Evolutionary conservation across 768 basidiomycete genomes (phyloP).

Genomic region (Lactarius hengduanensis): DNA sequence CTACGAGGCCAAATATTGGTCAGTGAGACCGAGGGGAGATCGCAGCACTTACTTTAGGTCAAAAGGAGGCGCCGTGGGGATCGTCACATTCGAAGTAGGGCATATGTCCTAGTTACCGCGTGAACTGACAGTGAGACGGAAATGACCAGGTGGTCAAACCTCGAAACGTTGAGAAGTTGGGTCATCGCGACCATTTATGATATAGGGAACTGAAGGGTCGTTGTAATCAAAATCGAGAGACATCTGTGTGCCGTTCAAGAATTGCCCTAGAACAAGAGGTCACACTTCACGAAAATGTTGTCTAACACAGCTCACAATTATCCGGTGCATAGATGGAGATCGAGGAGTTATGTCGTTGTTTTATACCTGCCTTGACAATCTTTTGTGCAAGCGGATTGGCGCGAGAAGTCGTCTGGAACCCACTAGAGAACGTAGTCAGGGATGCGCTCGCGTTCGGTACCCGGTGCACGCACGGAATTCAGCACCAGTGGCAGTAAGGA

Average conservation of each 20-base stretch:
- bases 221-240: conserved; percentile 34
- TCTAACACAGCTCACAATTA: conserved; percentile 41
- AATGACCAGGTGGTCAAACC: conserved; percentile 28
- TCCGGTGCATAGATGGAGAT: conserved; percentile 48
- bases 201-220: conserved; percentile 32
- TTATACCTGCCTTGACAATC: conserved; percentile 54
- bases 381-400: conserved; percentile 59
- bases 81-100: conserved; percentile 29
- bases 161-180: conserved; percentile 37
- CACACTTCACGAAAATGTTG: neutral
- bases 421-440: conserved; percentile 33
- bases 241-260: conserved; percentile 36
- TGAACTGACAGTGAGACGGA: neutral
- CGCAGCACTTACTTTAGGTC: conserved; percentile 18
- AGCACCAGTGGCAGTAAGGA: conserved; percentile 50
- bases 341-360: conserved; percentile 39
- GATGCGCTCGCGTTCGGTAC: neutral
- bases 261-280: conserved; percentile 30
- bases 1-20: neutral
- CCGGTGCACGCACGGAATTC: conserved; percentile 46
- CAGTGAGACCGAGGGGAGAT: neutral
- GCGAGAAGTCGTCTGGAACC: conserved; percentile 57
- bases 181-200: conserved; percentile 35
- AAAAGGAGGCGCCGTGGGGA: conserved; percentile 18
- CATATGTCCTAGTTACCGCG: conserved; percentile 36